Percentiles rank a stretch among this genome's conserved stretches.
Conservation (phyloP, 148 eudicot genomes). For the Selenicereus undatus region DNA sequence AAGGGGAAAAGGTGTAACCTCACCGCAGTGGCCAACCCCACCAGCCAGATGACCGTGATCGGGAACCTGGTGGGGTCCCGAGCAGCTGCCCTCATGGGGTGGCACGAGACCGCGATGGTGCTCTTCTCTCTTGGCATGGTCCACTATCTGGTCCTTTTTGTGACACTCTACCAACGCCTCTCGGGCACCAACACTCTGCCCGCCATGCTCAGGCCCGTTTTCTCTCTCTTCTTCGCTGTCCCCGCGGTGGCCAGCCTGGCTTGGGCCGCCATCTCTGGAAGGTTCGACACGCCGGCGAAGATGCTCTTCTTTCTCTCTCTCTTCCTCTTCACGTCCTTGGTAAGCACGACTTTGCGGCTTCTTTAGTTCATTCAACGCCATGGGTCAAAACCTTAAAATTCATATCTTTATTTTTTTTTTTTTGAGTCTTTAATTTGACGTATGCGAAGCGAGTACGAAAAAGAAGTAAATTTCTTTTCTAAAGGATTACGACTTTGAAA, state of each 20-base stretch:
- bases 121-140: conserved; percentile 40
- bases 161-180: conserved; percentile 45
- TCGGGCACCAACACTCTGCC: conserved; percentile 27
- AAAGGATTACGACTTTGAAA: not conserved
- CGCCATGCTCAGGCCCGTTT: conserved; percentile 34
- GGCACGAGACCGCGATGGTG: conserved; percentile 37
- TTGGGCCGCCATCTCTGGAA: conserved; percentile 41
- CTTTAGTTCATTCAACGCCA: not conserved
- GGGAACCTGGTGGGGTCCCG: conserved; percentile 42
- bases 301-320: conserved; percentile 49
- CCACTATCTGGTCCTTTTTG: conserved; percentile 43
- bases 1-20: conserved; percentile 36
- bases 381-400: not conserved
- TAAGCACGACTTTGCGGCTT: conserved; percentile 25
- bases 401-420: not conserved
- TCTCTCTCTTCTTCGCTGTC: conserved; percentile 45
- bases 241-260: conserved; percentile 47
- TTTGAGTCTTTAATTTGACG: not conserved
- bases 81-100: conserved; percentile 42
- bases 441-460: conserved; percentile 5
- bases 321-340: conserved; percentile 47
- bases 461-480: not conserved
- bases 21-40: conserved; percentile 41
- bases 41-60: conserved; percentile 43
- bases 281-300: conserved; percentile 32